These are phyloP conservation scores for Pichia occidentalis DNA, from an alignment of 805 yeast genomes.

Conservation along the genomic window DNA sequence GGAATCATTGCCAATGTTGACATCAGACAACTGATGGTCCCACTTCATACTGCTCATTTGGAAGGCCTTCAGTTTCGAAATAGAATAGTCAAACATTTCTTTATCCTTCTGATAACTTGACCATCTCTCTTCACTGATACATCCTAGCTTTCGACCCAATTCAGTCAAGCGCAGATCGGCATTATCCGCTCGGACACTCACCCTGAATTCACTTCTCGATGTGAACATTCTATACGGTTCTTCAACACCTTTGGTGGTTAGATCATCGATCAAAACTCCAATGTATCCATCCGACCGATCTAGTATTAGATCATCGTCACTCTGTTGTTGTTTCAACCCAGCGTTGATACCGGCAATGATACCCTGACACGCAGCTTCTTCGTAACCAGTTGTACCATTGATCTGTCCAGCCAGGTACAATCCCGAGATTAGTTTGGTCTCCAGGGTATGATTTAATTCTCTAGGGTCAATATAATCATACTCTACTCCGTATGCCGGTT, in stretches of 20 bases:
- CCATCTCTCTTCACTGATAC: conserved; percentile 58
- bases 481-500: conserved; percentile 99
- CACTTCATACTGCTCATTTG: conserved; percentile 55
- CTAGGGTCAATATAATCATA: conserved; percentile 95
- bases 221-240: conserved; percentile 99
- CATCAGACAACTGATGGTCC: conserved; percentile 43
- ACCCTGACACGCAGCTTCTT: conserved; percentile 98
- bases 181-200: conserved; percentile 87
- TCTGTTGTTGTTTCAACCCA: conserved; percentile 45
- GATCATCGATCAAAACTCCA: conserved; percentile 90
- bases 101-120: conserved; percentile 38
- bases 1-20: conserved; percentile 48
- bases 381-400: conserved; percentile 98
- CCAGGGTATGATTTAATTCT: conserved; percentile 69
- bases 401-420: conserved; percentile 93
- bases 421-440: conserved; percentile 74
- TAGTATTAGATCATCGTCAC: conserved; percentile 36
- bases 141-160: conserved; percentile 59
- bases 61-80: conserved; percentile 38
- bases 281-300: conserved; percentile 80
- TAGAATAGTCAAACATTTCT: conserved; percentile 36
- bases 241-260: conserved; percentile 89
- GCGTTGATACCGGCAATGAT: conserved; percentile 94
- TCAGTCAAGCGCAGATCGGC: conserved; percentile 83
- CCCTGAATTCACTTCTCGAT: conserved; percentile 87